A percentile compares a stretch with the other conserved stretches of the same genome.
Conservation (phyloP, 2,329 filamentous ascomycete species). For the Claviceps sp. region DNA sequence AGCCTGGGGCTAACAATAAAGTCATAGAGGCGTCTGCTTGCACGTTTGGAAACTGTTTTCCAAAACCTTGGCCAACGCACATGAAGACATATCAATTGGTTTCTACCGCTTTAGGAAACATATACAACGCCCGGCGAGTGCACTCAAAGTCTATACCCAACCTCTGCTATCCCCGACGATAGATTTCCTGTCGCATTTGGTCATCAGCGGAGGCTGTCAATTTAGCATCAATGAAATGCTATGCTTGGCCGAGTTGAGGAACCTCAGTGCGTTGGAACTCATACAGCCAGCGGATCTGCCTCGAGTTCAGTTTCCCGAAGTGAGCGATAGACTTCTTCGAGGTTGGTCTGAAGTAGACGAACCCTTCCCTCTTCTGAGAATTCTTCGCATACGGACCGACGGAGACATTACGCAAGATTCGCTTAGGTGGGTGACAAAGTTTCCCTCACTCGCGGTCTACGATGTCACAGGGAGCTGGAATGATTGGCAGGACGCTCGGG, state of each 20-base stretch:
- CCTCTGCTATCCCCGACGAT: constrained; percentile 23
- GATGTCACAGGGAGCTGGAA: constrained; percentile 24
- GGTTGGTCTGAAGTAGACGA: constrained; percentile 28
- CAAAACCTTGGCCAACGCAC: constrained; percentile 17
- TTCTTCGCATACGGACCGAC: constrained; percentile 32
- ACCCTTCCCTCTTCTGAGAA: constrained; percentile 32
- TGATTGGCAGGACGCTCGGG: constrained; percentile 22
- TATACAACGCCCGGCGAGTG: constrained; percentile 22
- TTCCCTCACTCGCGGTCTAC: constrained; percentile 32
- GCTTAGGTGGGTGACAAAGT: constrained; percentile 25
- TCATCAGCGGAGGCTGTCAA: constrained; percentile 22
- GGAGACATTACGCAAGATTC: constrained; percentile 25
- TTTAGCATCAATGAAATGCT: constrained; percentile 27
- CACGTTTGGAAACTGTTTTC: constrained; percentile 29
- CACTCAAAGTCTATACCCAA: constrained; percentile 22
- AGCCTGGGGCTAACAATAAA: neutral
- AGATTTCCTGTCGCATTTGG: constrained; percentile 28
- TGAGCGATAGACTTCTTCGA: constrained; percentile 32
- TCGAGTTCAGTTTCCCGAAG: constrained; percentile 18
- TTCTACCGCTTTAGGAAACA: constrained; percentile 27
- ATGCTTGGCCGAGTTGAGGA: constrained; percentile 26
- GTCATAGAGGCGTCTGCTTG: constrained; percentile 18
- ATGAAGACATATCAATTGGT: constrained; percentile 21
- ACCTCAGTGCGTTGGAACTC: constrained; percentile 35
- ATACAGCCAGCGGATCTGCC: constrained; percentile 23